Evolutionary conservation across 257 asterid species (phyloP).

Genomic region (Misopates orontium): DNA sequence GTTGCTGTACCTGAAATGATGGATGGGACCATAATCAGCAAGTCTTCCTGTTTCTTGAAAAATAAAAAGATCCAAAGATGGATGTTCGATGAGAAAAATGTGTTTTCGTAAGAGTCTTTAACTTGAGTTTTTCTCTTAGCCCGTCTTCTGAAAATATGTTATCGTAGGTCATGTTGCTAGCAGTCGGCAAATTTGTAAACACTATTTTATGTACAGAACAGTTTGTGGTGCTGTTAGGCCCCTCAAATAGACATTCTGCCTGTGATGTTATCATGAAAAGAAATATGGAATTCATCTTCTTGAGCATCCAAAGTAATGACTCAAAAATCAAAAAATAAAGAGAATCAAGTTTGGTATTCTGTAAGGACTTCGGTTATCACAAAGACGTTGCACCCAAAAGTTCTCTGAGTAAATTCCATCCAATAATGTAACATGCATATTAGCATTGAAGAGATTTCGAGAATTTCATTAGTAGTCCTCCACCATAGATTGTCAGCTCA

Average conservation of each 20-base stretch:
- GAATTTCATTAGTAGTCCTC: slow-evolving; percentile 9
- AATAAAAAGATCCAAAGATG: not conserved
- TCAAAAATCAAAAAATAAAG: too few relatives aligned
- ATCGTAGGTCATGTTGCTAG: slow-evolving; percentile 5
- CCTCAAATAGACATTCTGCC: not conserved
- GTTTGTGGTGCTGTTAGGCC: not conserved
- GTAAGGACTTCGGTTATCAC: not conserved
- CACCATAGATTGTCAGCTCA: not conserved
- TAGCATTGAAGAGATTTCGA: slow-evolving; percentile 15
- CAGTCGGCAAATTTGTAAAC: slow-evolving; percentile 6
- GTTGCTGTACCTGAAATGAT: too few relatives aligned
- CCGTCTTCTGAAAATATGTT: not conserved
- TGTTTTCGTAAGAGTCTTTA: not conserved
- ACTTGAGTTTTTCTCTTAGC: not conserved
- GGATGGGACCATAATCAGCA: too few relatives aligned
- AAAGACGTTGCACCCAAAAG: slow-evolving; percentile 12
- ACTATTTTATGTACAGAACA: slow-evolving; percentile 6
- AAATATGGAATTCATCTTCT: too few relatives aligned
- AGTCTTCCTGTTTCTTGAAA: too few relatives aligned
- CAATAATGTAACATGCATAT: slow-evolving; percentile 13
- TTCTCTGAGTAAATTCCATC: slow-evolving; percentile 4
- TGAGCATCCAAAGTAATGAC: too few relatives aligned
- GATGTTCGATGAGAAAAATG: not conserved
- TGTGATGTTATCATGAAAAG: not conserved
- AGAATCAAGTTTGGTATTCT: not conserved